Percentiles rank a stretch among this genome's conserved stretches.
Evolutionary conservation across 2,329 filamentous ascomycete genomes (phyloP).

Genomic region (Hypoxylon sp.): DNA sequence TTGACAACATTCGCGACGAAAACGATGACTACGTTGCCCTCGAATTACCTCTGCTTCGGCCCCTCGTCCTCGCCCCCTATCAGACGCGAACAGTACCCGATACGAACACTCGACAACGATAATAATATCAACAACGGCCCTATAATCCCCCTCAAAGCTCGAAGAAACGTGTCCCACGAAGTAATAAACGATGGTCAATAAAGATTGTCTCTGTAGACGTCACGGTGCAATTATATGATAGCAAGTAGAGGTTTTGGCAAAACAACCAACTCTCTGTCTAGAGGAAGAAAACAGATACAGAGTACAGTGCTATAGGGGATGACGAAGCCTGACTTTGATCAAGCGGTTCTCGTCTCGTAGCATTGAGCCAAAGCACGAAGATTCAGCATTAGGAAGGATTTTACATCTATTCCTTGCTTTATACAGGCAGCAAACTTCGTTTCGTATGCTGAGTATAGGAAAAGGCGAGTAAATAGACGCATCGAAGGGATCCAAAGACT

Average conservation of each 20-base stretch:
- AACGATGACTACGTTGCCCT: neutral
- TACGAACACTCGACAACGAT: neutral
- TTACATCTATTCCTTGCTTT: neutral
- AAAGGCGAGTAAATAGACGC: neutral
- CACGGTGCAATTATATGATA: neutral
- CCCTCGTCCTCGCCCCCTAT: neutral
- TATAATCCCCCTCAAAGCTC: neutral
- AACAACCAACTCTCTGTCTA: neutral
- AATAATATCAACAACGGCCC: neutral
- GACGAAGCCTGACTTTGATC: neutral
- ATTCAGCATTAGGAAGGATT: neutral
- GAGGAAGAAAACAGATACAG: neutral
- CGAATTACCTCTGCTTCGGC: neutral
- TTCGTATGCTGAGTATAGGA: neutral
- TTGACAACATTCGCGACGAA: neutral
- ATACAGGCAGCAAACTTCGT: neutral
- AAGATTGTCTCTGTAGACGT: neutral
- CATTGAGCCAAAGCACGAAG: neutral
- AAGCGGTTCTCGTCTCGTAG: neutral
- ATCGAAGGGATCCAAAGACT: neutral
- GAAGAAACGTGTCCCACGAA: slow-evolving; percentile 1
- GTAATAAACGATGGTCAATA: neutral
- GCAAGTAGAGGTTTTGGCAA: neutral
- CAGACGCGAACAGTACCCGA: neutral
- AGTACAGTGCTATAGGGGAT: neutral